These are phyloP conservation scores for Cryptosporidium meleagridis DNA, from an alignment of 169 alveolate species.

Conservation along the genomic window DNA sequence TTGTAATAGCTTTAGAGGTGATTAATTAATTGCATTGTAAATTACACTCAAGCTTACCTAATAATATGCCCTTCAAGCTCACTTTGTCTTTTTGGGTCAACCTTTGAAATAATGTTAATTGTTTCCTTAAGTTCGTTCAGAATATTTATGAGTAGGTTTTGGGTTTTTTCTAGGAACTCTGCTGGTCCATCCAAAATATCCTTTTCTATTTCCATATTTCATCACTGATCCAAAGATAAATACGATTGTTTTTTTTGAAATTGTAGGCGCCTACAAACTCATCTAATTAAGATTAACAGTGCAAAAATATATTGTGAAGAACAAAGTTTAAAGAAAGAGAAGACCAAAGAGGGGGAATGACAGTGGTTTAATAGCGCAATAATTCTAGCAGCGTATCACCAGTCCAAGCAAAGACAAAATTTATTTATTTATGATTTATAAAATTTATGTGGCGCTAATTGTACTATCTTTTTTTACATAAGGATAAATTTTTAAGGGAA, in stretches of 20 bases:
- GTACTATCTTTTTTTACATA: neutral
- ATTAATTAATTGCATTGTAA: neutral
- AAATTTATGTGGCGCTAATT: neutral
- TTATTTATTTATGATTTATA: too few relatives aligned
- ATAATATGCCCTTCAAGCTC: conserved; percentile 40
- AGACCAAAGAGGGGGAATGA: too few relatives aligned
- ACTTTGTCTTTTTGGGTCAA: conserved; percentile 37
- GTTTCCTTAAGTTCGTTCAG: conserved; percentile 41
- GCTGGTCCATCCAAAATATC: neutral
- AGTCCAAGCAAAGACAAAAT: too few relatives aligned
- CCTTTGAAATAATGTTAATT: conserved; percentile 39
- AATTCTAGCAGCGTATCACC: neutral
- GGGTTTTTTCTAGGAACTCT: conserved; percentile 37
- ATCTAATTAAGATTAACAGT: neutral
- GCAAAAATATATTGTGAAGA: neutral
- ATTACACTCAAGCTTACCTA: conserved; percentile 2
- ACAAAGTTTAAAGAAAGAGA: neutral
- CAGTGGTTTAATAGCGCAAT: too few relatives aligned
- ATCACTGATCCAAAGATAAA: neutral
- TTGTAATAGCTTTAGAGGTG: conserved; percentile 9
- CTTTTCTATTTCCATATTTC: neutral
- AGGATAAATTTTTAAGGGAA: neutral
- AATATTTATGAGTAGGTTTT: conserved; percentile 8
- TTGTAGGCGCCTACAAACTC: neutral
- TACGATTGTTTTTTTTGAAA: neutral